phyloP scores from a whole-genome alignment of 75 land plant genomes.

The Pinus taeda region DNA sequence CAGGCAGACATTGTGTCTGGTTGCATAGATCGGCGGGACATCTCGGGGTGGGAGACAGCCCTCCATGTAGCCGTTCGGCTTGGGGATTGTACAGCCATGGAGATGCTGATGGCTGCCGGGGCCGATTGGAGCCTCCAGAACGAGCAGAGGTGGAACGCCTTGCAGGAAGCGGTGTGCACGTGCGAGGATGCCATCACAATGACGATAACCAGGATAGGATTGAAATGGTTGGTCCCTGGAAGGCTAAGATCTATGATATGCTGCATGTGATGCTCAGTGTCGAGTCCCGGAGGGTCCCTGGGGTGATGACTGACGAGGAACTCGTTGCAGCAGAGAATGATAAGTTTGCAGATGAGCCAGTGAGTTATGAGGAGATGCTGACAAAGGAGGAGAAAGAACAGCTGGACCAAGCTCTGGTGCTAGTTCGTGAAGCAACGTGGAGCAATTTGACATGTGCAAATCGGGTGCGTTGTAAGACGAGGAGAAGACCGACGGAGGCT shows the following conservation, averaged over 20 bases:
- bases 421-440: too few relatives aligned
- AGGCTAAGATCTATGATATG: conserved; percentile 96
- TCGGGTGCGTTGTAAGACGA: too few relatives aligned
- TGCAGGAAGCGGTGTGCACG: conserved; percentile 39
- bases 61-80: conserved; percentile 86
- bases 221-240: conserved; percentile 95
- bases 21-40: conserved; percentile 85
- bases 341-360: conserved; percentile 17
- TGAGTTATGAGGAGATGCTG: conserved; percentile 44
- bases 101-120: conserved; percentile 40
- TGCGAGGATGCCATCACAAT: conserved; percentile 24
- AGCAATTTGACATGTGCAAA: too few relatives aligned
- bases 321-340: conserved; percentile 61
- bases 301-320: conserved; percentile 98
- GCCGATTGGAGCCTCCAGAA: conserved; percentile 46
- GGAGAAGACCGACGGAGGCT: too few relatives aligned
- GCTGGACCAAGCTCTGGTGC: conserved; percentile 73
- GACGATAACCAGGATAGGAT: conserved; percentile 82
- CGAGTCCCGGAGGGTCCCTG: conserved; percentile 93
- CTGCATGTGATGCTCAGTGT: conserved; percentile 90
- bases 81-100: conserved; percentile 37
- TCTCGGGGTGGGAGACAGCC: conserved; percentile 89
- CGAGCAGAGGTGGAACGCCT: conserved; percentile 37
- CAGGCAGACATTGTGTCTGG: conserved; percentile 76
- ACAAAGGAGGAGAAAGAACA: conserved; percentile 89